phyloP scores from a whole-genome alignment of 1,139 yeast species.

The Magnusiomyces fungicola region DNA sequence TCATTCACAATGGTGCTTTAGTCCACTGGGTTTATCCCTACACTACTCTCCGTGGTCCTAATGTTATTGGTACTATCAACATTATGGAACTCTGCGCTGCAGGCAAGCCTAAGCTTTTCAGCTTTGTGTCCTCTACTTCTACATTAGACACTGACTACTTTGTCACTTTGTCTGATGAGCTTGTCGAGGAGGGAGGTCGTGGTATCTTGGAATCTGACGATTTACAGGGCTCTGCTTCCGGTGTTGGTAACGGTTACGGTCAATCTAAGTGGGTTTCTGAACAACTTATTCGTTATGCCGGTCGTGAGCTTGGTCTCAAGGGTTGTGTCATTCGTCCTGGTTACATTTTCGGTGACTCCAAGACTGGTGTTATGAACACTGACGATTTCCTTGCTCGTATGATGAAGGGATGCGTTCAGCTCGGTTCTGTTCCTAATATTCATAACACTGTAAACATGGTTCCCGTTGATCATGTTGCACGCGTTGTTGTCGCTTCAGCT shows the following conservation, averaged over 20 bases:
- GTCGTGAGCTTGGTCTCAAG: conserved; percentile 63
- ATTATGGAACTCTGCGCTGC: conserved; percentile 67
- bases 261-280: conserved; percentile 98
- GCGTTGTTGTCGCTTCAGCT: conserved; percentile 78
- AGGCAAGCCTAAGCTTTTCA: conserved; percentile 80
- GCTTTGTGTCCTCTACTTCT: conserved; percentile 94
- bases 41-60: conserved; percentile 82
- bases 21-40: conserved; percentile 99
- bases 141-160: conserved; percentile 79
- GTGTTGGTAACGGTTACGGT: conserved; percentile 90
- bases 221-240: conserved; percentile 68
- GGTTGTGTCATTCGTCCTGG: conserved; percentile 96
- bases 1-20: conserved; percentile 93
- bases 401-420: conserved; percentile 88
- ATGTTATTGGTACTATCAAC: conserved; percentile 81
- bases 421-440: conserved; percentile 81
- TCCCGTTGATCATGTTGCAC: conserved; percentile 96
- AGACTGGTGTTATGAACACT: conserved; percentile 82
- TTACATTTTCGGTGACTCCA: conserved; percentile 80
- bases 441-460: conserved; percentile 89
- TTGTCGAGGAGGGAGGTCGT: conserved; percentile 52
- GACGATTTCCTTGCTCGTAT: conserved; percentile 93
- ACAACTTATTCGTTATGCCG: conserved; percentile 79
- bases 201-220: conserved; percentile 82
- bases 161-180: conserved; percentile 66